These are phyloP conservation scores for Penicillium crystallinum DNA, from an alignment of 495 filamentous ascomycete species.

Conservation along the genomic window DNA sequence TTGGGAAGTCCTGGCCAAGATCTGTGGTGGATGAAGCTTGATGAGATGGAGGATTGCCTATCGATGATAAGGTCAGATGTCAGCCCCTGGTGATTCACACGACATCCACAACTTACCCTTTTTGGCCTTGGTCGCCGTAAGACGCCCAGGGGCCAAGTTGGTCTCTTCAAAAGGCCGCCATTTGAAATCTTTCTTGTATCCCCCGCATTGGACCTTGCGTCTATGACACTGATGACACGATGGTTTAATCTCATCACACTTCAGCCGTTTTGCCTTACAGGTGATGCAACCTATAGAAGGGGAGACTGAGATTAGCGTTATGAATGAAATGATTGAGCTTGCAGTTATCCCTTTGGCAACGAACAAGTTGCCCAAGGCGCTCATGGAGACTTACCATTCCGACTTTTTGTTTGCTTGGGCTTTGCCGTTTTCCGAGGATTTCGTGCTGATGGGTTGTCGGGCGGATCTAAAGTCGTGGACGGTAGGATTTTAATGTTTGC, in stretches of 20 bases:
- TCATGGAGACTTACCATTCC: slow-evolving; percentile 59
- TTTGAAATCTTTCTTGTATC: slow-evolving; percentile 82
- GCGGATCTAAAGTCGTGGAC: slow-evolving; percentile 52
- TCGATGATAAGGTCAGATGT: background rate
- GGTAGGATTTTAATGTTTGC: slow-evolving; percentile 62
- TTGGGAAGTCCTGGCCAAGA: slow-evolving; percentile 8
- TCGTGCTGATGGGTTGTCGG: slow-evolving; percentile 26
- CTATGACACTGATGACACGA: slow-evolving; percentile 68
- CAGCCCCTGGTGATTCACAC: background rate
- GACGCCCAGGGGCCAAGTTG: slow-evolving; percentile 47
- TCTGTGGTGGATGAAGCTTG: background rate
- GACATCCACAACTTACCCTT: slow-evolving; percentile 37
- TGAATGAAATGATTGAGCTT: slow-evolving; percentile 7
- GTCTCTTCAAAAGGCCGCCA: slow-evolving; percentile 75
- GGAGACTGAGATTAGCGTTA: slow-evolving; percentile 32
- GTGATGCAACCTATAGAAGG: slow-evolving; percentile 62
- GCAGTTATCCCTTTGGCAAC: background rate
- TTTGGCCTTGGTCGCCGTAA: slow-evolving; percentile 36
- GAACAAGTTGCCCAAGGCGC: background rate
- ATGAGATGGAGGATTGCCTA: background rate
- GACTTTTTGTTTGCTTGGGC: slow-evolving; percentile 77
- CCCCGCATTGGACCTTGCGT: slow-evolving; percentile 66
- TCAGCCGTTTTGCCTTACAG: slow-evolving; percentile 76
- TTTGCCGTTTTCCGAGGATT: slow-evolving; percentile 39
- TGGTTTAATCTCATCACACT: slow-evolving; percentile 78